Evolutionary conservation across 495 filamentous ascomycete species (phyloP), one percentile per base, ranked within the genome.

Genomic region (Immersiella caudata): DNA sequence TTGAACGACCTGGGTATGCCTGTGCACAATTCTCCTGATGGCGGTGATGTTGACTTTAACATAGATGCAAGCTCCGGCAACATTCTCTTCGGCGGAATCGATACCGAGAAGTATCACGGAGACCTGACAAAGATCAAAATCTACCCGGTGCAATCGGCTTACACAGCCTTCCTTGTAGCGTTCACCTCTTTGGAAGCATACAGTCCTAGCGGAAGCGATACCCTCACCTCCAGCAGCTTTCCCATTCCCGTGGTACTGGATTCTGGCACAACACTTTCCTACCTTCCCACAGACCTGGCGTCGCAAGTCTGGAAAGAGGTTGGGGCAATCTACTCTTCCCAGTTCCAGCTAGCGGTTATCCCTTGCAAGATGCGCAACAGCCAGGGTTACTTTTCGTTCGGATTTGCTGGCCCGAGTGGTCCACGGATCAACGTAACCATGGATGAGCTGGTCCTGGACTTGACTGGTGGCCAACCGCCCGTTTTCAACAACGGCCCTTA

Each of bases 21-120:
- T 26, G 1, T 57, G 4, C 27, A 26, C 0, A n/a, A 6, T n/a
- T 18, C 33, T 29, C 11, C 14, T 25, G 21, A 2, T 25, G 6
- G 11, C 12, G 7, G 12, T 22, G 20, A 11, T n/a, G 0, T 65
- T 69, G 25, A 70, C 11, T 1, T 11, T 4, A 9, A 25, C 0
- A 0, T 14, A 79, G 78, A 80, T 55, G 73, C 82, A 2, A 81
- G 75, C 68, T 76, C 73, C 12, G 82, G 82, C 35, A 81, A 60
- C 65, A 83, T 84, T 51, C 69, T 98, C 7, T 99, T 99, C 68
- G 95, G 95, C 24, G 95, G 96, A 22, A 91, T 99, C 61, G 91
- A 99, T 74, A 93, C 90, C 0, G 86, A 85, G 25, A 97, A 97
- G 76, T 99, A 90, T 73, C 78, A 79, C 18, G 95, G 93, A 25